Conservation (phyloP, 805 yeast genomes). For the Cyberlindnera lachancei region DNA sequence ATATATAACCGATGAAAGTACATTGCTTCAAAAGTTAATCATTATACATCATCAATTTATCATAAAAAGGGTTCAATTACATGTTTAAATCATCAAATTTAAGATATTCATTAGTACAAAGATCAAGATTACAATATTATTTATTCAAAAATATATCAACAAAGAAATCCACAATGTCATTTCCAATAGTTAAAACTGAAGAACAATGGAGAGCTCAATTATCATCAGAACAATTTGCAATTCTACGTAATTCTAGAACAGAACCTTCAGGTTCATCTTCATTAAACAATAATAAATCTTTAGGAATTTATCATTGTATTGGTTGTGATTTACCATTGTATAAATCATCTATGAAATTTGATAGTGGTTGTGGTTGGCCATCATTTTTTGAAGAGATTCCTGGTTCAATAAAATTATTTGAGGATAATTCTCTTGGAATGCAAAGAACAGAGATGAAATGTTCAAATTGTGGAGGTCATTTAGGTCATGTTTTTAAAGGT, state of each 20-base stretch:
- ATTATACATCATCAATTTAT: no score
- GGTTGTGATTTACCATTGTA: constrained; percentile 81
- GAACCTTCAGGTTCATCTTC: constrained; percentile 36
- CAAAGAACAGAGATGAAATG: constrained; percentile 85
- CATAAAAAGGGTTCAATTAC: no score
- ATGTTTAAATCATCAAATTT: no score
- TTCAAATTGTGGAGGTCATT: constrained; percentile 81
- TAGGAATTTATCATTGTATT: constrained; percentile 76
- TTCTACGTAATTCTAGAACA: constrained; percentile 58
- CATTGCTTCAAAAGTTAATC: no score
- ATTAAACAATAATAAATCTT: constrained; percentile 32
- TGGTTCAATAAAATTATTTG: constrained; percentile 55
- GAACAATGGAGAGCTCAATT: constrained; percentile 77
- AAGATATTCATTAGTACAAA: no score
- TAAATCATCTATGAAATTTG: constrained; percentile 72
- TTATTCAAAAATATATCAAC: no score
- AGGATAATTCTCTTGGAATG: constrained; percentile 70
- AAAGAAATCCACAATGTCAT: no score
- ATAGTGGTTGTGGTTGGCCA: constrained; percentile 97
- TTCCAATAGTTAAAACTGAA: constrained; percentile 32
- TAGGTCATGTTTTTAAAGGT: constrained; percentile 92
- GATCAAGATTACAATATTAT: no score
- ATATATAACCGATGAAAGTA: no score
- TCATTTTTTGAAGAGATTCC: constrained; percentile 89
- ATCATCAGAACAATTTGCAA: constrained; percentile 68